Percentiles rank a stretch among this genome's conserved stretches.
These are phyloP conservation scores for Stipa capillata DNA, from an alignment of 176 grass and related monocot species.

Conservation along the genomic window DNA sequence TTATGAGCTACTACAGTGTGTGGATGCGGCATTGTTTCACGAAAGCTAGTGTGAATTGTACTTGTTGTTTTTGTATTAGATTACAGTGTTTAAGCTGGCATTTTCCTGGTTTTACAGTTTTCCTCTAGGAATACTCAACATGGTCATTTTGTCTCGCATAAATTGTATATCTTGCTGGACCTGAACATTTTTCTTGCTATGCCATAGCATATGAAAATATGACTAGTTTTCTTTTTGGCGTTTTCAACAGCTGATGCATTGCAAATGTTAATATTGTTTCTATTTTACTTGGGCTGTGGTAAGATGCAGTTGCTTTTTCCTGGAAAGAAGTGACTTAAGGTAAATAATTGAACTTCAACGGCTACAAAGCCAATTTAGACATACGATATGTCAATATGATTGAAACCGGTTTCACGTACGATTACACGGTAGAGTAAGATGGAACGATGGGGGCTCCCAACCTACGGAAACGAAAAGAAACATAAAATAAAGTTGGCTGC, in stretches of 20 bases:
- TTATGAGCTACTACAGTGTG: too few relatives aligned
- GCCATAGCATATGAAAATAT: conserved; percentile 27
- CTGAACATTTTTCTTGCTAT: background rate
- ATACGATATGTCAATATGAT: background rate
- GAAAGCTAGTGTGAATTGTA: conserved; percentile 28
- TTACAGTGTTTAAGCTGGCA: conserved; percentile 30
- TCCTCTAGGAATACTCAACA: conserved; percentile 3
- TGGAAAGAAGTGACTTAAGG: background rate
- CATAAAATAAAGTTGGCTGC: background rate
- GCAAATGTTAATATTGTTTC: background rate
- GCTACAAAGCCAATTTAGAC: background rate
- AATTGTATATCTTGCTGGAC: conserved; percentile 32
- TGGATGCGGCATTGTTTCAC: background rate
- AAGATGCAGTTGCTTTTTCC: background rate
- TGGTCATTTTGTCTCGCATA: conserved; percentile 10
- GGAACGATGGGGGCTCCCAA: background rate
- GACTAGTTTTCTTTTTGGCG: too few relatives aligned
- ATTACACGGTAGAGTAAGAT: background rate
- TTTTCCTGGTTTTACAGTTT: conserved; percentile 9
- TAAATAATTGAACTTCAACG: background rate
- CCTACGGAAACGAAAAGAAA: too few relatives aligned
- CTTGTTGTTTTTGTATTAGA: conserved; percentile 32
- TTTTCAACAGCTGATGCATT: background rate
- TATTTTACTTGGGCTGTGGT: background rate
- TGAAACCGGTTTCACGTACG: background rate